Base-by-base conservation (phyloP, 2,329 filamentous ascomycete species). In the Colletotrichum tanaceti region DNA sequence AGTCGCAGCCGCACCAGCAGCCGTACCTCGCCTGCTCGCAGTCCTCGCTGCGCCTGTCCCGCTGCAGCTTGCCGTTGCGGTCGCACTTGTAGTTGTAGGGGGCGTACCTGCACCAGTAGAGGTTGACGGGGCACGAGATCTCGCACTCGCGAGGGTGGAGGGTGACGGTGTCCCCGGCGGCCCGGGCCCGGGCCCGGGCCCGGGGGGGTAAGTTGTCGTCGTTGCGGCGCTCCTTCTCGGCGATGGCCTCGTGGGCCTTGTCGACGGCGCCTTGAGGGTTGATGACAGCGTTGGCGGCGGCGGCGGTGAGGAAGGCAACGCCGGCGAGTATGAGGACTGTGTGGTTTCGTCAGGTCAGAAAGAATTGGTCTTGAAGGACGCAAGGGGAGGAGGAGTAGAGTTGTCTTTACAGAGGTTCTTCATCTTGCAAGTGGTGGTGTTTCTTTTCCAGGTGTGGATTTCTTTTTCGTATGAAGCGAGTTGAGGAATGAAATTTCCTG, bases 1-100 rank as follows among this genome's bases (percentile, higher is more conserved):
- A 58, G 53, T 68, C 65, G 32, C 65, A 68, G 35, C 24, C 32
- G 32, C 65, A 68, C 35, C 41, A 64, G 32, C 65, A 68, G 39
- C 53, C 65, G 2, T 11, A n/a, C 5, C 20, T 58, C 2, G 20
- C 20, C 13, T 32, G 14, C 53, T 68, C 65, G 24, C 65, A 68
- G 52, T 64, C 47, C 14, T 18, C 24, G 24, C 64, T 13, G 39
- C 47, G 46, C 44, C 20, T 10, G 22, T 47, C 54, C n/a, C 28
- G 46, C 0, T 39, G 22, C 11, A 68, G 47, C 16, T 41, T 20
- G 35, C 58, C 58, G 11, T 22, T 6, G 35, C 58, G 16, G 58
- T 60, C 35, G 46, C 58, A 60, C 24, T 38, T 35, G 35, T 60
- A 60, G 35, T 52, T 60, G 18, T 60, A 43, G 18, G 58, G 58